Evolutionary conservation across 495 filamentous ascomycete genomes (phyloP).

Genomic region (Aspergillus bridgeri): DNA sequence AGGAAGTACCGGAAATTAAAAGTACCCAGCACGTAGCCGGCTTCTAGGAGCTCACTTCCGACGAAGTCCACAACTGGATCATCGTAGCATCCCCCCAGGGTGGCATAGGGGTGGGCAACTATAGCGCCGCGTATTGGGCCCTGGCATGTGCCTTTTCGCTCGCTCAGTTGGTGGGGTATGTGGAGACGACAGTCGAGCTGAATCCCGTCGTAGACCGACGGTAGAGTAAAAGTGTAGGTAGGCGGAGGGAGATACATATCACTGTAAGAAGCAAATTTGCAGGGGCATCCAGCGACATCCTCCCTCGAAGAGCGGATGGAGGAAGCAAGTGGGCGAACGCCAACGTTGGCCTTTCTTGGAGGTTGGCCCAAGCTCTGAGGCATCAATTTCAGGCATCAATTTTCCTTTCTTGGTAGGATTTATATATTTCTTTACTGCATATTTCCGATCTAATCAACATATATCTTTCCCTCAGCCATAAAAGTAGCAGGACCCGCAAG

Average conservation of each 20-base stretch:
- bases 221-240: slow-evolving; percentile 70
- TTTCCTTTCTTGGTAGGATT: too few relatives aligned
- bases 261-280: background rate
- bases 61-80: slow-evolving; percentile 69
- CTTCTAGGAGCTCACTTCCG: slow-evolving; percentile 56
- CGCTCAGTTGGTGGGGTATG: slow-evolving; percentile 48
- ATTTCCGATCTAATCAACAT: slow-evolving; percentile 4
- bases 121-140: slow-evolving; percentile 63
- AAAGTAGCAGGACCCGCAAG: slow-evolving; percentile 50
- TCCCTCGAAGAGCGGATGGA: background rate
- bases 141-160: slow-evolving; percentile 23
- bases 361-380: background rate
- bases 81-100: slow-evolving; percentile 81
- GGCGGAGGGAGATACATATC: slow-evolving; percentile 48
- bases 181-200: slow-evolving; percentile 79
- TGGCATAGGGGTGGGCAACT: slow-evolving; percentile 87
- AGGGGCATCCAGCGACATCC: too few relatives aligned
- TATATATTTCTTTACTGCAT: too few relatives aligned
- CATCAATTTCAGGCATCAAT: background rate
- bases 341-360: too few relatives aligned
- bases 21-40: slow-evolving; percentile 74
- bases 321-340: background rate
- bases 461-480: slow-evolving; percentile 49
- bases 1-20: slow-evolving; percentile 85
- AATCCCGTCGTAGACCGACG: slow-evolving; percentile 75